A percentile compares a stretch with the other conserved stretches of the same genome.
Evolutionary conservation across 352 stramenopile species (phyloP).

Genomic region (Aphanomyces invadans): DNA sequence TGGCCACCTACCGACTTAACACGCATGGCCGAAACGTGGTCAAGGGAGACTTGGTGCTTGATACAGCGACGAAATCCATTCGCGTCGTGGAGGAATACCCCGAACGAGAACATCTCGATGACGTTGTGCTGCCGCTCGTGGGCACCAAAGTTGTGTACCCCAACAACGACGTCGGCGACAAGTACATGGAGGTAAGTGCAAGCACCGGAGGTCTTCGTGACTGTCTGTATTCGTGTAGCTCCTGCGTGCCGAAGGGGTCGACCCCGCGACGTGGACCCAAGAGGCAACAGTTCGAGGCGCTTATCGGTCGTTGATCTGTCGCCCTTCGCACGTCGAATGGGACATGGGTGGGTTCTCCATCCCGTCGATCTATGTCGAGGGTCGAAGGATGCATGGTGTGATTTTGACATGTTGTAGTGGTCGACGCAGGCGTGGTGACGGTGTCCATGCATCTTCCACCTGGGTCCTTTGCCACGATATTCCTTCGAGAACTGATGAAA

Average conservation of each 20-base stretch:
- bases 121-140: conserved; percentile 49
- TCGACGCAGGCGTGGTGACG: conserved; percentile 23
- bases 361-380: too few relatives aligned
- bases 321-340: conserved; percentile 34
- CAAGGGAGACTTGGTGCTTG: conserved; percentile 52
- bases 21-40: conserved; percentile 36
- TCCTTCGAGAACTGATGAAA: conserved; percentile 53
- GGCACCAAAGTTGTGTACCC: conserved; percentile 46
- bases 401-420: conserved; percentile 5
- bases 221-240: conserved; percentile 29
- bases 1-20: conserved; percentile 45
- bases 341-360: conserved; percentile 12
- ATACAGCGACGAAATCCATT: conserved; percentile 27
- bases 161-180: conserved; percentile 36
- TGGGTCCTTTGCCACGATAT: conserved; percentile 75
- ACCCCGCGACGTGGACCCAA: conserved; percentile 29
- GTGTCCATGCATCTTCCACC: conserved; percentile 50
- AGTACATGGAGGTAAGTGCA: conserved; percentile 41
- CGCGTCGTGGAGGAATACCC: neutral
- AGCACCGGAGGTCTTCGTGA: too few relatives aligned
- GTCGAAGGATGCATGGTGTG: conserved; percentile 15
- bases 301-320: conserved; percentile 45
- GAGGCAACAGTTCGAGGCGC: conserved; percentile 47
- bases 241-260: conserved; percentile 40
- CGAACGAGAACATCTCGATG: conserved; percentile 28